Percentiles rank a stretch among this genome's conserved stretches.
Conservation (phyloP, 129 eudicot genomes). For the Sambucus nigra region DNA sequence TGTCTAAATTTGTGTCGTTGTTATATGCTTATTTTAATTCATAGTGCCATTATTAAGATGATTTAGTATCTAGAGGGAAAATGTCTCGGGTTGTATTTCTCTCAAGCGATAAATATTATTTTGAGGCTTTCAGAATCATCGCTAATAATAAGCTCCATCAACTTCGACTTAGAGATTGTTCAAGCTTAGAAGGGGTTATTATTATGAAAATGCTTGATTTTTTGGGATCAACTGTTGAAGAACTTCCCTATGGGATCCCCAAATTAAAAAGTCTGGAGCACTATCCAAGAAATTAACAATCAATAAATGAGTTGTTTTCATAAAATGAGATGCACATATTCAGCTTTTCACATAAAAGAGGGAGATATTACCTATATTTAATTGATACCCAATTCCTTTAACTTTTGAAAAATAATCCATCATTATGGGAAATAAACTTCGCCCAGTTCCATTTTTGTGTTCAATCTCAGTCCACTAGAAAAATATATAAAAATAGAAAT, state of each 20-base stretch:
- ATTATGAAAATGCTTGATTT: conserved; percentile 5
- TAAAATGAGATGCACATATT: conserved; percentile 7
- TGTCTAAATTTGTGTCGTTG: no score
- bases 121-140: no score
- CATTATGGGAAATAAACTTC: conserved; percentile 8
- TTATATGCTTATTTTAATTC: no score
- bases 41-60: no score
- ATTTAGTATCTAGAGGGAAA: no score
- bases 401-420: conserved; percentile 1
- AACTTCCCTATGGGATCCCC: conserved; percentile 15
- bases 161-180: conserved; percentile 15
- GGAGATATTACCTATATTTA: not conserved
- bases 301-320: not conserved
- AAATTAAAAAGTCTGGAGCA: conserved; percentile 9
- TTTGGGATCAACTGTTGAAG: conserved; percentile 1
- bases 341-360: conserved; percentile 2
- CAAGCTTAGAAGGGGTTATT: conserved; percentile 1
- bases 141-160: conserved; percentile 8
- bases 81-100: no score
- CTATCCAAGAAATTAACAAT: conserved; percentile 1
- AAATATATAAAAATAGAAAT: not conserved
- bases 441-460: conserved; percentile 12
- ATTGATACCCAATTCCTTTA: conserved; percentile 2
- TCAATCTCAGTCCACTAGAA: conserved; percentile 6
- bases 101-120: no score